These are phyloP conservation scores for Saturnispora sekii DNA, from an alignment of 805 yeast genomes.

Conservation along the genomic window DNA sequence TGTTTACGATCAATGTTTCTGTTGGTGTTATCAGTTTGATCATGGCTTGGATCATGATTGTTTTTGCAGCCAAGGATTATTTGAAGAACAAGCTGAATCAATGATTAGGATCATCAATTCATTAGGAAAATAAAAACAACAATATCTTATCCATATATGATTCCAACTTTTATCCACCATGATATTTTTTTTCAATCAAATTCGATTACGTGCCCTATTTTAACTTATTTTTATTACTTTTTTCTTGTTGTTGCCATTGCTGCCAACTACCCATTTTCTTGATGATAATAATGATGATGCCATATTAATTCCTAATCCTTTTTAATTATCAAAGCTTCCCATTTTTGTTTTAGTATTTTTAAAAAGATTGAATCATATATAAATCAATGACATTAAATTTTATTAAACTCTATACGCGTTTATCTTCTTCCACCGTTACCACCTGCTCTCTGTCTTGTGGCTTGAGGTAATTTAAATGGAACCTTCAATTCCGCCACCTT, in stretches of 20 bases:
- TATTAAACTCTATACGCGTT: not conserved
- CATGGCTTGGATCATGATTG: conserved; percentile 81
- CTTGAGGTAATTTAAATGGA: conserved; percentile 83
- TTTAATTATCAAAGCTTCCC: too few species aligned
- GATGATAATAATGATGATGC: too few species aligned
- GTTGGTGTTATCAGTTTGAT: conserved; percentile 69
- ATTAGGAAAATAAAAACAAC: too few species aligned
- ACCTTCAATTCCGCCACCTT: conserved; percentile 78
- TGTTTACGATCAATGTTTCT: conserved; percentile 85
- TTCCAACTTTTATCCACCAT: too few species aligned
- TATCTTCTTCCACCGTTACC: conserved; percentile 9
- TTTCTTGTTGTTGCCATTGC: too few species aligned
- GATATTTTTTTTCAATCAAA: too few species aligned
- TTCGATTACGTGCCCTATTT: too few species aligned
- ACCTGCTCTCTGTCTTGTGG: conserved; percentile 42
- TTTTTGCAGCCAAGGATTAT: conserved; percentile 55
- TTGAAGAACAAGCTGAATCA: conserved; percentile 19
- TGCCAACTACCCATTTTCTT: too few species aligned
- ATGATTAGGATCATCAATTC: not conserved
- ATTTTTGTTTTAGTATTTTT: not conserved
- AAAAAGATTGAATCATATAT: not conserved
- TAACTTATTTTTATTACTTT: too few species aligned
- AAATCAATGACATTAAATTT: not conserved
- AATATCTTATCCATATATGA: too few species aligned
- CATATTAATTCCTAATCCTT: too few species aligned